Base-by-base conservation (phyloP, 306 rosid genomes). In the Macrotyloma uniflorum region DNA sequence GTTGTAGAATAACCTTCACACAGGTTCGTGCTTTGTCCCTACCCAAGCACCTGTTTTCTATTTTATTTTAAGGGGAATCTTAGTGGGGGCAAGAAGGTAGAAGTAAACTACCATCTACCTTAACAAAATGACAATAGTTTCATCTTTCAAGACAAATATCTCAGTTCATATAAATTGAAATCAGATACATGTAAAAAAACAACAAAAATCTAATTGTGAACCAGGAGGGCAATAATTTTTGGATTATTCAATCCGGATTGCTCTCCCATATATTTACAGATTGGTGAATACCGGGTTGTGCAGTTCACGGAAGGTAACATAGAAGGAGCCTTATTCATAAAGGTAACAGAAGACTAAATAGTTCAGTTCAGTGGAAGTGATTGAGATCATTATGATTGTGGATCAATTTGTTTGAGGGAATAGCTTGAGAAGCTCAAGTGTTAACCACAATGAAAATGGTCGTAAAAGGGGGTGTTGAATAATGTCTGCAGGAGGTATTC, bases 261-360 rank as follows among this genome's bases (percentile, higher is more conserved):
- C n/a, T n/a, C n/a, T n/a, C n/a, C n/a, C n/a, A n/a, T n/a, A n/a
- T n/a, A n/a, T n/a, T n/a, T n/a, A n/a, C n/a, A n/a, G n/a, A n/a
- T n/a, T n/a, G n/a, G n/a, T n/a, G n/a, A n/a, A n/a, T n/a, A n/a
- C n/a, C n/a, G n/a, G n/a, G n/a, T n/a, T n/a, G 28, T 26, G 28
- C 28, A 26, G 28, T 26, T 26, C 28, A 26, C 2, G 28, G 28
- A 26, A 1, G 28, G 1, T 26, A 26, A 26, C 28, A 32, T 5
- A 1, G 54, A 32, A 24, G 1, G 30, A 23, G 82, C 89, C 92
- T 80, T 88, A 88, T 86, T 88, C 90, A 54, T 88, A 90, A 20
- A 90, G 89, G 77, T 84, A 88, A 49, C 89, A 90, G 78, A 90
- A 88, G 51, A 90, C 82, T 6, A 88, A 45, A 83, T 86, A 88